phyloP scores from a whole-genome alignment of 177 flowering plant species.

The Vitis hybrid region DNA sequence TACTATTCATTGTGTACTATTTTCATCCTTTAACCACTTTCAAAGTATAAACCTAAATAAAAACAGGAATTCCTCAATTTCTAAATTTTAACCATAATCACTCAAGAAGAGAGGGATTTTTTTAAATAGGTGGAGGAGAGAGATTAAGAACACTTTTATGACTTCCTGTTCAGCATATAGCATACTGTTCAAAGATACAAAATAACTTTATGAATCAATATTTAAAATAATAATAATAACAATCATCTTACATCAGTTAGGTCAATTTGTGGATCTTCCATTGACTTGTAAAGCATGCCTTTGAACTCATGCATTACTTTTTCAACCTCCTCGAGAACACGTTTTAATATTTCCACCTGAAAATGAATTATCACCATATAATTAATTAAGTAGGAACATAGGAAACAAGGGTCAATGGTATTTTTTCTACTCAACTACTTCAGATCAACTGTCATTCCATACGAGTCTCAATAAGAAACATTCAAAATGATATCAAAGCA shows the following conservation, averaged over 20 bases:
- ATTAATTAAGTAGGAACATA: background rate
- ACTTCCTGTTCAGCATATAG: slow-evolving; percentile 6
- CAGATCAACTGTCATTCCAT: background rate
- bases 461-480: background rate
- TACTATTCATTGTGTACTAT: no score
- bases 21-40: no score
- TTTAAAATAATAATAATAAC: no score
- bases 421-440: no score
- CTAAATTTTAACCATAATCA: no score
- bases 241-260: slow-evolving; percentile 64
- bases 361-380: slow-evolving; percentile 14
- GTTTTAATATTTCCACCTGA: slow-evolving; percentile 96
- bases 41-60: no score
- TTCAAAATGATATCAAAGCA: background rate
- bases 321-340: slow-evolving; percentile 99
- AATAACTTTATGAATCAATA: background rate
- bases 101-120: no score
- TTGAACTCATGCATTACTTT: slow-evolving; percentile 97
- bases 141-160: background rate
- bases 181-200: background rate
- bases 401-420: no score
- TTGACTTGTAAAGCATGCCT: slow-evolving; percentile 85
- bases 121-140: no score
- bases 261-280: slow-evolving; percentile 96
- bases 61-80: no score